Base-by-base conservation (phyloP, 495 filamentous ascomycete genomes). In the Annulohypoxylon moriforme region DNA sequence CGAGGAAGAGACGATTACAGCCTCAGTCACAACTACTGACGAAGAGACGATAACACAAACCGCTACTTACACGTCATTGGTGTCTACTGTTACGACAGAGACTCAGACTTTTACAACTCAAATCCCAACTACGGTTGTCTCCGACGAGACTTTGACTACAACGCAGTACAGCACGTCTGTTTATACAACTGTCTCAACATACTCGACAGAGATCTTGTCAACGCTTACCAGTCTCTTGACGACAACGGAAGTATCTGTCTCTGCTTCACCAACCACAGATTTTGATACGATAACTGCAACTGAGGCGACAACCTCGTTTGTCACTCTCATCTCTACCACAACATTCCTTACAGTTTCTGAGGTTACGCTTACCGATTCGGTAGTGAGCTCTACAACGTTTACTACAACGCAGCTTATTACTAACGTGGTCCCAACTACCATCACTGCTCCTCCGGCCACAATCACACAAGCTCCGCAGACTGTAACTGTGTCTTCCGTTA, bases 81-180 rank as follows among this genome's bases (percentile, higher is more conserved):
- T 75, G 46, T 72, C 76, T 16, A 75, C 64, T 38, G 74, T 76
- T 6, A 75, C 68, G 0, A 77, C 75, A 2, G 61, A 52, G 20
- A 69, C 70, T 13, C 36, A 66, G 33, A 78, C 71, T 14, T 60
- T 52, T 20, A 79, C 75, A 36, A 75, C 67, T 16, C 59, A 67
- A 8, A 67, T 79, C 14, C 76, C 75, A 11, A 77, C 72, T 34
- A 86, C 74, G 11, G 78, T 78, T 11, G 33, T 72, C 40, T 80
- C 61, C 53, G 69, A 74, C 24, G 77, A 50, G 16, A 68, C 58
- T 44, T 60, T 56, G 40, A 80, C 50, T 46, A 73, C 67, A 20
- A 77, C 70, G 38, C 36, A 72, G 31, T 74, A 74, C 13, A 69
- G 68, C 58, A 77, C 69, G 11, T 73, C 76, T 31, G 74, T 66